Evolutionary conservation across 305 asterid genomes (phyloP).

Genomic region (Coffea humblotiana): DNA sequence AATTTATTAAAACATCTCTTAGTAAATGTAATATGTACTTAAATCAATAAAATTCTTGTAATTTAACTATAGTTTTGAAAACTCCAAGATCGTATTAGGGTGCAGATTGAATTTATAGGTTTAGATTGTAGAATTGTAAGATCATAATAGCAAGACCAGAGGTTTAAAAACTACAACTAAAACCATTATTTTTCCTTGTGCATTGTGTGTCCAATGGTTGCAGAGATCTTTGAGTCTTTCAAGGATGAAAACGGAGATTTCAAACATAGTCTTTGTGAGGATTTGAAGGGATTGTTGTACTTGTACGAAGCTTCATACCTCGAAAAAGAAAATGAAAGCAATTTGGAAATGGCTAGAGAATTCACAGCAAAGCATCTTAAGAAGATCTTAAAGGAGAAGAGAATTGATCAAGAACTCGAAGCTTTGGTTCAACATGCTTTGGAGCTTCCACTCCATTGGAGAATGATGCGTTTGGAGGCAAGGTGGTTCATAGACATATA

Average conservation of each 20-base stretch:
- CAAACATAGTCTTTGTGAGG: conserved; percentile 19
- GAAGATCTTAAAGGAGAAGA: neutral
- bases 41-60: too few species aligned
- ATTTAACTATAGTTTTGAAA: too few species aligned
- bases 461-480: neutral
- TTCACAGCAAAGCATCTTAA: conserved; percentile 20
- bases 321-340: conserved; percentile 28
- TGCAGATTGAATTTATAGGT: too few species aligned
- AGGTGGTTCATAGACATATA: conserved; percentile 35
- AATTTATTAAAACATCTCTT: too few species aligned
- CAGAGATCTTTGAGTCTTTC: conserved; percentile 38
- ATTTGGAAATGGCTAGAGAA: conserved; percentile 35
- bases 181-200: neutral
- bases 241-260: conserved; percentile 32
- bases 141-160: too few species aligned
- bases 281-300: conserved; percentile 31
- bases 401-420: conserved; percentile 12
- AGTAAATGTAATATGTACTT: too few species aligned
- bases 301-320: conserved; percentile 50
- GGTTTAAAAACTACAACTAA: too few species aligned
- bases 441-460: conserved; percentile 49
- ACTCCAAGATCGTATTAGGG: too few species aligned
- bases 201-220: neutral
- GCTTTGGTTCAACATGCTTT: conserved; percentile 28
- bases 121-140: too few species aligned